These are phyloP conservation scores for Boletus reticuloceps DNA, from an alignment of 768 basidiomycete species.

Conservation along the genomic window DNA sequence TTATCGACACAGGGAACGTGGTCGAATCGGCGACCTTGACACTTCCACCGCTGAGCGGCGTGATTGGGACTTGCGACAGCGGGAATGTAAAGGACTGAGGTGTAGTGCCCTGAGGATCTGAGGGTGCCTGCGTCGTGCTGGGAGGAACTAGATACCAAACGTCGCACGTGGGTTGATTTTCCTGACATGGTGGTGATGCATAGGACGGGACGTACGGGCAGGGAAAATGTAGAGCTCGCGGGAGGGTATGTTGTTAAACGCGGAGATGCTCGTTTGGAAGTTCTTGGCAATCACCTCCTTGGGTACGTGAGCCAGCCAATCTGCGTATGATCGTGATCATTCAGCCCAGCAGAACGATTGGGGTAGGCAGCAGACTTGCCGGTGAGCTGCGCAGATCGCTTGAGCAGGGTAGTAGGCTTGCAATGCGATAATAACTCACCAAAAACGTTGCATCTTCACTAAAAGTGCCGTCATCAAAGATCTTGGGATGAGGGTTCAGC, in stretches of 20 bases:
- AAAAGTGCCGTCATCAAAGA: constrained; percentile 40
- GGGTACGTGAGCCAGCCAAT: constrained; percentile 63
- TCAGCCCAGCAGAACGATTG: background rate
- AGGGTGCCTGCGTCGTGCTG: constrained; percentile 28
- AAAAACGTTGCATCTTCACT: constrained; percentile 54
- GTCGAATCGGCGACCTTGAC: constrained; percentile 56
- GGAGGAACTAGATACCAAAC: constrained; percentile 31
- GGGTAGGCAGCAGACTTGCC: constrained; percentile 21
- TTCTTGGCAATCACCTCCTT: constrained; percentile 57
- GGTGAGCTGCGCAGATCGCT: constrained; percentile 3
- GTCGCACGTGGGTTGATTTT: no score
- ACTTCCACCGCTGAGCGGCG: constrained; percentile 48
- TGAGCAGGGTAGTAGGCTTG: background rate
- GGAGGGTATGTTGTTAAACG: constrained; percentile 52
- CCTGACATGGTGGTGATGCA: no score
- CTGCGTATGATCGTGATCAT: constrained; percentile 16
- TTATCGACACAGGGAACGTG: constrained; percentile 47
- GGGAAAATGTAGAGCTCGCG: constrained; percentile 53
- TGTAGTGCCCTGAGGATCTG: constrained; percentile 38
- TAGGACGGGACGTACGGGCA: constrained; percentile 22
- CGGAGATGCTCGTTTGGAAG: constrained; percentile 44
- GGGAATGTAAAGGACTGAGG: constrained; percentile 49
- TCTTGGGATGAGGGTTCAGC: constrained; percentile 1
- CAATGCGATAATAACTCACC: background rate
- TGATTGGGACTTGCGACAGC: constrained; percentile 45